phyloP scores from a whole-genome alignment of 1,139 yeast species.

The Nakaseomyces kungkrabaensis region DNA sequence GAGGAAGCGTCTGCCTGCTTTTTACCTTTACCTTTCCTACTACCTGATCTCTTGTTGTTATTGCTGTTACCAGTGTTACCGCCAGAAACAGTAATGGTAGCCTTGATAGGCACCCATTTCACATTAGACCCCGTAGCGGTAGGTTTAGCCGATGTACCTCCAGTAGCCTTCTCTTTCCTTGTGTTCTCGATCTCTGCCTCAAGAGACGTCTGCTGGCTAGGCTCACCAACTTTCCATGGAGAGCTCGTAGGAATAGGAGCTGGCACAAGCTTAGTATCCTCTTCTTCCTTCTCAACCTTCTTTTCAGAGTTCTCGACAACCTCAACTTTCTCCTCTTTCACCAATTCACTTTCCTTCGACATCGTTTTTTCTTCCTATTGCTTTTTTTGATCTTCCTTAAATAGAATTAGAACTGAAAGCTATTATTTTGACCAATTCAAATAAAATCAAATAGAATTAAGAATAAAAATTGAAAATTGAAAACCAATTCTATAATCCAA shows the following conservation, averaged over 20 bases:
- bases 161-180: background rate
- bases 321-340: background rate
- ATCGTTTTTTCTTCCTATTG: background rate
- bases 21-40: constrained; percentile 1
- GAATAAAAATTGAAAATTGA: too few relatives aligned
- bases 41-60: background rate
- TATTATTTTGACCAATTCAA: too few relatives aligned
- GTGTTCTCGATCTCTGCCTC: constrained; percentile 3
- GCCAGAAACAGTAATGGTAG: constrained; percentile 39
- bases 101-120: constrained; percentile 85
- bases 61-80: background rate
- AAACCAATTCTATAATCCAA: too few relatives aligned
- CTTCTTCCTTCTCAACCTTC: constrained; percentile 13
- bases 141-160: background rate
- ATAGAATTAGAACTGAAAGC: too few relatives aligned
- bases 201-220: background rate
- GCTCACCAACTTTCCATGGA: constrained; percentile 50
- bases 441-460: too few relatives aligned
- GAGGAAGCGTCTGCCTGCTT: background rate
- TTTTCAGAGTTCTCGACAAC: background rate
- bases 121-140: constrained; percentile 28
- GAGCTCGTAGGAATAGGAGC: constrained; percentile 68
- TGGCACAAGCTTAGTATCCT: constrained; percentile 42
- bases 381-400: too few relatives aligned
- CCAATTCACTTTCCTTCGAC: too few relatives aligned